Evolutionary conservation across 805 yeast species (phyloP).

Genomic region (Myxozyma neotropica): DNA sequence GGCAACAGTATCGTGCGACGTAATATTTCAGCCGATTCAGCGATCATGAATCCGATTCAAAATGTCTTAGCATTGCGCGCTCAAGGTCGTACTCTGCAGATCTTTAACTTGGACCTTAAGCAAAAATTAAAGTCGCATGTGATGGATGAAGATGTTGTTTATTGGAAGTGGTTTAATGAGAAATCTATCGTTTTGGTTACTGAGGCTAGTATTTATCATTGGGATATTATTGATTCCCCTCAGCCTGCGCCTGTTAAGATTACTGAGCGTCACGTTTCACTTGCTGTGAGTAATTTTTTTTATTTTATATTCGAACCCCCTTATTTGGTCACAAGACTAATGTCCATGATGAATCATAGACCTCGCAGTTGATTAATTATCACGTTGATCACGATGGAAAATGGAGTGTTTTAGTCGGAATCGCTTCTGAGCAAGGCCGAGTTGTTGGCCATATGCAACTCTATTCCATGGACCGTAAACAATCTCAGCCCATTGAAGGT

Average conservation of each 20-base stretch:
- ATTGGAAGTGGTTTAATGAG: constrained; percentile 90
- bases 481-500: constrained; percentile 96
- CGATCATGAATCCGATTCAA: constrained; percentile 91
- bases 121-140: constrained; percentile 87
- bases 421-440: constrained; percentile 89
- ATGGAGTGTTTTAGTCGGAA: constrained; percentile 96
- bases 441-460: constrained; percentile 96
- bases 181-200: constrained; percentile 82
- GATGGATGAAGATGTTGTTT: constrained; percentile 83
- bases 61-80: constrained; percentile 92
- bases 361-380: constrained; percentile 87
- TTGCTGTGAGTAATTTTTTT: constrained; percentile 41
- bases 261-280: constrained; percentile 79
- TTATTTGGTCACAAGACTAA: too few relatives aligned
- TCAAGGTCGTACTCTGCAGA: constrained; percentile 92
- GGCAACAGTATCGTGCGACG: constrained; percentile 81
- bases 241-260: constrained; percentile 76
- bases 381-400: constrained; percentile 75
- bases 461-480: constrained; percentile 81
- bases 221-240: constrained; percentile 82
- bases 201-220: constrained; percentile 68
- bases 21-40: constrained; percentile 96
- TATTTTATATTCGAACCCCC: constrained; percentile 35
- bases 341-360: too few relatives aligned
- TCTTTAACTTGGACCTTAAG: constrained; percentile 84